A percentile compares a stretch with the other conserved stretches of the same genome.
These are phyloP conservation scores for Vigna trinervia DNA, from an alignment of 306 rosid species.

Conservation along the genomic window DNA sequence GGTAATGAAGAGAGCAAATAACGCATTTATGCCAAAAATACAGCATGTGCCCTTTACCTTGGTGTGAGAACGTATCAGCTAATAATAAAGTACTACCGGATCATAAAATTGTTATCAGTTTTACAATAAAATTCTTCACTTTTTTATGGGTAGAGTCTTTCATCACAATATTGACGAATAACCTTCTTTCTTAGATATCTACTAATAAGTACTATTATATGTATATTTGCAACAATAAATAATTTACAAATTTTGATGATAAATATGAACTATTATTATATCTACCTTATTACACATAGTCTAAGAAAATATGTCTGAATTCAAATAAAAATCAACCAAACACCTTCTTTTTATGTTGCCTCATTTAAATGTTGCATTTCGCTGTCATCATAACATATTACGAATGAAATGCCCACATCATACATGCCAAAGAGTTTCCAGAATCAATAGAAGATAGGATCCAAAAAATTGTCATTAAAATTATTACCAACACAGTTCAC, in stretches of 20 bases:
- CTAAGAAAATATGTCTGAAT: not conserved
- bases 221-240: not conserved
- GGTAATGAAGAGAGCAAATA: conserved; percentile 14
- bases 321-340: not conserved
- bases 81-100: too few relatives aligned
- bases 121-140: not conserved
- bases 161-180: not conserved
- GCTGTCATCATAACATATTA: conserved; percentile 1
- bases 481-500: conserved; percentile 96
- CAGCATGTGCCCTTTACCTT: not conserved
- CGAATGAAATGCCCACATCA: conserved; percentile 3
- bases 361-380: not conserved
- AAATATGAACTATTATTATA: conserved; percentile 5
- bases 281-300: not conserved
- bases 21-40: not conserved
- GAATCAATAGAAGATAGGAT: conserved; percentile 32
- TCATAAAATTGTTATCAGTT: not conserved
- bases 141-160: not conserved
- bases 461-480: conserved; percentile 34
- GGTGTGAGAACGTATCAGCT: not conserved
- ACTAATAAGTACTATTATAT: not conserved
- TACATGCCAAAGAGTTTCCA: conserved; percentile 18
- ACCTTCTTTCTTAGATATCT: not conserved
- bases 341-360: conserved; percentile 1
- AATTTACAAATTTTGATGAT: not conserved